Base-by-base conservation (phyloP, 1,284 basidiomycete genomes). In the Trametes hirsuta region DNA sequence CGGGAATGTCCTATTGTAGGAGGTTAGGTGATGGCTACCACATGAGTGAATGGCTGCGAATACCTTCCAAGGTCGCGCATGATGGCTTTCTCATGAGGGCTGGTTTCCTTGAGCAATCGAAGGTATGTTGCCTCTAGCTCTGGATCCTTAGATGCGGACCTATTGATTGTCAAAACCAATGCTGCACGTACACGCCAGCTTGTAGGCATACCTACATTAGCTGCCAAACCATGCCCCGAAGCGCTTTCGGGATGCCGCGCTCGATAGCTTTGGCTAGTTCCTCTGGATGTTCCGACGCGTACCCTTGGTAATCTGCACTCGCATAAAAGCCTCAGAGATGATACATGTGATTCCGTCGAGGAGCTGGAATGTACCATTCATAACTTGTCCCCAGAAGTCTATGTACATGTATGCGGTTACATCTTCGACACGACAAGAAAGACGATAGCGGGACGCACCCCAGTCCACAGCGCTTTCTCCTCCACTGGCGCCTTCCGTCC, bases 181-280 rank as follows among this genome's bases (percentile, higher is more conserved):
- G 8, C 5, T 30, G 30, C 24, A 4, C 6, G 14, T 5, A 63
- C 53, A 45, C 24, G 49, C 14, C 49, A 44, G 44, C 49, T 11
- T 59, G 52, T 39, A 58, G 49, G 59, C 66, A 53, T 56, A 72
- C 71, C 66, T 79, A 94, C 95, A 99, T 98, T 73, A 98, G 83
- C 74, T 99, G 97, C 97, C 97, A 99, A 77, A 97, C 90, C 88
- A 98, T 96, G 22, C 96, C 96, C 47, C 96, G 86, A 41, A 95
- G 75, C 0, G 89, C 84, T 39, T 87, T 80, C 1, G 96, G 97
- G 36, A 99, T 95, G 1, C 97, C 97, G 58, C 83, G 84, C 69
- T 97, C 95, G 60, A 99, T 99, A 0, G 95, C 97, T 66, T 83
- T 82, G 6, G 93, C 93, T 18, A 99, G 80, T 60, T 91, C 84